phyloP scores from a whole-genome alignment of 169 alveolate genomes.

The Eimeria sp. region DNA sequence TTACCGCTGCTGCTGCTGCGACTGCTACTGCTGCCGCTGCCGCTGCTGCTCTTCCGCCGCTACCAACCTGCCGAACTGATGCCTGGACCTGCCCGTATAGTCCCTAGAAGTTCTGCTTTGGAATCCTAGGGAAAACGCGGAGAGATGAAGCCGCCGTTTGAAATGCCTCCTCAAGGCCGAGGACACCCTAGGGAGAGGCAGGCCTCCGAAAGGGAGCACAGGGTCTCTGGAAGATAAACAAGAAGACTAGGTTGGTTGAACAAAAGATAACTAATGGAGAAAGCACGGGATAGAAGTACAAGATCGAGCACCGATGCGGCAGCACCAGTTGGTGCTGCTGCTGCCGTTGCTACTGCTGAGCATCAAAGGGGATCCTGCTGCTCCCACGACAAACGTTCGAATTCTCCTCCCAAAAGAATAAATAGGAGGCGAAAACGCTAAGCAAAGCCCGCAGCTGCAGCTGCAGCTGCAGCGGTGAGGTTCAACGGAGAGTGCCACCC shows the following conservation, averaged over 20 bases:
- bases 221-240: background rate
- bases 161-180: background rate
- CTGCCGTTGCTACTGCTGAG: conserved; percentile 26
- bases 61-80: background rate
- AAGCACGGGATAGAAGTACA: background rate
- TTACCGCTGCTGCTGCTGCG: conserved; percentile 13
- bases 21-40: conserved; percentile 10
- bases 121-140: conserved; percentile 32
- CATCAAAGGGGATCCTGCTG: conserved; percentile 15
- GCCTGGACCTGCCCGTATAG: conserved; percentile 11
- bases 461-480: conserved; percentile 11
- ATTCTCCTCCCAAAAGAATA: conserved; percentile 41
- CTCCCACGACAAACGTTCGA: background rate
- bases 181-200: background rate
- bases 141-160: background rate
- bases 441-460: conserved; percentile 2
- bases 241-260: background rate
- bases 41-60: conserved; percentile 1
- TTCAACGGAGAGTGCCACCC: conserved; percentile 15
- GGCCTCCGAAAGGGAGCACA: background rate
- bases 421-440: background rate
- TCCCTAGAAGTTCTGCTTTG: conserved; percentile 66
- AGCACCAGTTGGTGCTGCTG: conserved; percentile 64
- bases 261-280: background rate
- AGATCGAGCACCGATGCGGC: conserved; percentile 28